Base-by-base conservation (phyloP, 2,329 filamentous ascomycete species). In the Colletotrichum graminicola region DNA sequence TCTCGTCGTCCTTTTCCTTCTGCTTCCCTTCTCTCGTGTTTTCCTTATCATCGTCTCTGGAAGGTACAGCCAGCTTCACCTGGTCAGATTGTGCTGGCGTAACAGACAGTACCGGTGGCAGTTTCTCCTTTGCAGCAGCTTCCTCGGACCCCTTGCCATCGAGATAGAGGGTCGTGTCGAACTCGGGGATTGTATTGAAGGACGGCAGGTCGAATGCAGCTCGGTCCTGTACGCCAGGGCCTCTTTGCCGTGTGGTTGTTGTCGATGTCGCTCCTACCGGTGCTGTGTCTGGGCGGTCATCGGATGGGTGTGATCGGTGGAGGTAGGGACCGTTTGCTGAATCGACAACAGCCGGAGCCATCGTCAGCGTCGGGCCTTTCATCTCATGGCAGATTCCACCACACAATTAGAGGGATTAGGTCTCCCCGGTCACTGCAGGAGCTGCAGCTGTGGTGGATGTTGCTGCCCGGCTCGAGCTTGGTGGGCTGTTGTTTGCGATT, bases 121-220 rank as follows among this genome's bases (percentile, higher is more conserved):
- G 51, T 74, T 75, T 76, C 72, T 79, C 79, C 78, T 79, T 73
- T 73, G 76, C 73, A 62, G 73, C 60, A 63, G 73, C 57, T 41
- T 74, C 74, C 29, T 75, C 47, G 12, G 76, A 34, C 16, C 60
- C 56, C 56, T 77, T 78, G 75, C 74, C 75, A 71, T 80, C 78
- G 74, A 85, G 76, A 55, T 80, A 83, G 36, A 87, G 77, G 23
- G 82, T 83, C 5, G 83, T 83, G 74, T 87, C 83, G 76, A 89
- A 81, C 52, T 85, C 80, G 74, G 84, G 80, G 73, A 83, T 83
- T 75, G 86, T 82, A 73, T 88, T 84, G 77, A 90, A 86, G 0
- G 85, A 84, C 47, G 86, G 84, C 43, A 90, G 79, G 69, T 88
- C 86, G 77, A 88, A 88, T 69, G 80, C 77, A 18, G 84, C 79